Evolutionary conservation across 495 filamentous ascomycete genomes (phyloP).

Genomic region (Haplographium delicatum): DNA sequence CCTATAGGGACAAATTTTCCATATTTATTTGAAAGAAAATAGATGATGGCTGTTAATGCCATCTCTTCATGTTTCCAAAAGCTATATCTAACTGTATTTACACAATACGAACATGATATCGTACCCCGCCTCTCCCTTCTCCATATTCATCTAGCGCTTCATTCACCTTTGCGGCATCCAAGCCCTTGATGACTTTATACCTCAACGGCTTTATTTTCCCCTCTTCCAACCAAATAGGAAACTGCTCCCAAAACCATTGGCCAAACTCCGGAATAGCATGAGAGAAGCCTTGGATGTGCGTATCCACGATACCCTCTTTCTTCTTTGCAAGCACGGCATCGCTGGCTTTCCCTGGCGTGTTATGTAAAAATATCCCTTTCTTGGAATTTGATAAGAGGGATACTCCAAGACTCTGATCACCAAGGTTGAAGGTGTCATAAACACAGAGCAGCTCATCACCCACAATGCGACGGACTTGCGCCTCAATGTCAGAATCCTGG

Average conservation of each 20-base stretch:
- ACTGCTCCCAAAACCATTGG: conserved; percentile 13
- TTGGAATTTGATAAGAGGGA: conserved; percentile 14
- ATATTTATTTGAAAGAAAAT: too few relatives aligned
- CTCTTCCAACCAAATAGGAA: conserved; percentile 13
- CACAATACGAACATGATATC: too few relatives aligned
- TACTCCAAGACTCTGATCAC: conserved; percentile 3
- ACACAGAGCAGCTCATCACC: conserved; percentile 30
- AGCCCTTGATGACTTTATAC: conserved; percentile 13
- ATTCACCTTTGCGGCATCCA: conserved; percentile 7
- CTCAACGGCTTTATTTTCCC: conserved; percentile 10
- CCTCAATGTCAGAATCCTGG: conserved; percentile 33
- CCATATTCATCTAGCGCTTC: conserved; percentile 7
- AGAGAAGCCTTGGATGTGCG: conserved; percentile 4
- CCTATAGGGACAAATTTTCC: too few relatives aligned
- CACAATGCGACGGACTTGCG: conserved; percentile 34
- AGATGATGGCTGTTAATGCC: too few relatives aligned
- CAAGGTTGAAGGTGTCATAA: conserved; percentile 26
- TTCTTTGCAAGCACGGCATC: conserved; percentile 6
- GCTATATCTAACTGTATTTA: too few relatives aligned
- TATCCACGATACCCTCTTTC: background rate
- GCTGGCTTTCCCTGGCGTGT: conserved; percentile 9
- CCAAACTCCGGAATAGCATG: conserved; percentile 6
- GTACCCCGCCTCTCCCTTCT: too few relatives aligned
- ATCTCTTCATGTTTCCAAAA: too few relatives aligned
- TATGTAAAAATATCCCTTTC: conserved; percentile 10